These are phyloP conservation scores for Penicillium fuscoglaucum DNA, from an alignment of 2,329 filamentous ascomycete genomes.

Conservation along the genomic window DNA sequence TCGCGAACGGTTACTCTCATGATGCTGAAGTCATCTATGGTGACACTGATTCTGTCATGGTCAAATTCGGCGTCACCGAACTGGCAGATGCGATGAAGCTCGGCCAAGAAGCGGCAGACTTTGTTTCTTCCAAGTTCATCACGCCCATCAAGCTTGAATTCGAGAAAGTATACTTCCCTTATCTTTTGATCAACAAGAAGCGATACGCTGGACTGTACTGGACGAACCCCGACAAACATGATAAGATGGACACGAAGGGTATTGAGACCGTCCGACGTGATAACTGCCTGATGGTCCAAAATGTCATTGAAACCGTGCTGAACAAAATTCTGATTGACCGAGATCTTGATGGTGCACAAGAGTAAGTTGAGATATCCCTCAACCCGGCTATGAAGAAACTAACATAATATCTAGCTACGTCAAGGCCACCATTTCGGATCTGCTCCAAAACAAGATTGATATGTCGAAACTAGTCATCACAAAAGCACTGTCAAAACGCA, in stretches of 20 bases:
- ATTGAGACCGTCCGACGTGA: constrained; percentile 97
- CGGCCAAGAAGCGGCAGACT: constrained; percentile 87
- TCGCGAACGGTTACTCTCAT: constrained; percentile 90
- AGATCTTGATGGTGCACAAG: constrained; percentile 86
- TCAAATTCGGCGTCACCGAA: constrained; percentile 92
- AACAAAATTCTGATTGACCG: constrained; percentile 94
- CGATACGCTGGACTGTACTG: constrained; percentile 97
- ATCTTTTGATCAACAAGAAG: constrained; percentile 99
- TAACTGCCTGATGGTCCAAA: constrained; percentile 93
- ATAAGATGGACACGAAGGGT: constrained; percentile 99
- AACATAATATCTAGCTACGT: constrained; percentile 68
- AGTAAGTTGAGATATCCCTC: constrained; percentile 59
- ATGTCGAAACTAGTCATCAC: constrained; percentile 99
- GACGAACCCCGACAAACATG: constrained; percentile 90
- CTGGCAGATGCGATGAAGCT: constrained; percentile 88
- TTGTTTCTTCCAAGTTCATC: constrained; percentile 86
- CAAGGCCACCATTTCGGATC: constrained; percentile 90
- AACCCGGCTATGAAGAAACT: constrained; percentile 30
- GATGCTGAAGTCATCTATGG: constrained; percentile 97
- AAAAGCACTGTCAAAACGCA: constrained; percentile 80
- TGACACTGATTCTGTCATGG: constrained; percentile 99
- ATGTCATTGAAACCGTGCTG: constrained; percentile 93
- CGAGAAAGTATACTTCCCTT: constrained; percentile 98
- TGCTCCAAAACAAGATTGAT: constrained; percentile 96
- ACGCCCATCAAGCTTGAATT: constrained; percentile 99